phyloP scores from a whole-genome alignment of 176 grass and related monocot genomes.

The Tillandsia fasciculata region DNA sequence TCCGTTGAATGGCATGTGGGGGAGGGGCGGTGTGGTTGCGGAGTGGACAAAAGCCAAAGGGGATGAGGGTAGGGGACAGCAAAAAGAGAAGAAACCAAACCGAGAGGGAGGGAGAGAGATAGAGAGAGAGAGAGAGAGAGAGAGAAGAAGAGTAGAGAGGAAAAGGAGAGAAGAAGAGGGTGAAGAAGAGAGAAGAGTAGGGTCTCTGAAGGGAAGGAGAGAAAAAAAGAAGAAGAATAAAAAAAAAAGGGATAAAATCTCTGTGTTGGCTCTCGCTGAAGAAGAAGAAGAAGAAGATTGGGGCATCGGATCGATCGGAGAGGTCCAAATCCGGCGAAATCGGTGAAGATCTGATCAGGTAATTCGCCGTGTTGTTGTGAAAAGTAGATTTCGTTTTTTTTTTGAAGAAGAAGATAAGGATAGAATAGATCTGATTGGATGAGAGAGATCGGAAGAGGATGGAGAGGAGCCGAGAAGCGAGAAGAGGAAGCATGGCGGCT shows the following conservation, averaged over 20 bases:
- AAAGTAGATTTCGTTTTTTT: too few species aligned
- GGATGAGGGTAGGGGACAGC: not conserved
- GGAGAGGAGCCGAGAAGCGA: slow-evolving; percentile 4
- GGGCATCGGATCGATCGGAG: not conserved
- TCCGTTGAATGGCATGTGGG: too few species aligned
- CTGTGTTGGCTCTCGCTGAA: not conserved
- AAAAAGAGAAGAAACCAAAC: slow-evolving; percentile 3
- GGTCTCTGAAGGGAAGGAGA: not conserved
- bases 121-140: not conserved
- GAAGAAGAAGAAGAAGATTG: not conserved
- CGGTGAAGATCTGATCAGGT: not conserved
- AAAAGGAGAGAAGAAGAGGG: not conserved
- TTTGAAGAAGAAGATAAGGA: not conserved
- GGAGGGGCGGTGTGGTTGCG: too few species aligned
- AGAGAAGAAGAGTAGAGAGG: not conserved
- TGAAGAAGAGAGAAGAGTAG: not conserved
- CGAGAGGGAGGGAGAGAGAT: not conserved
- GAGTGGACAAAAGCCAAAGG: not conserved
- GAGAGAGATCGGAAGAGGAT: slow-evolving; percentile 5
- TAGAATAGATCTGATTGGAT: slow-evolving; percentile 1
- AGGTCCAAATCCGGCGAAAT: not conserved
- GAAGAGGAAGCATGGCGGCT: slow-evolving; percentile 8
- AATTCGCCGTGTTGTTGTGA: not conserved
- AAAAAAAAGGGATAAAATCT: not conserved
- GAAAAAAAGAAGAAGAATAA: not conserved